Evolutionary conservation across 148 eudicot genomes (phyloP).

Genomic region (Chenopodium quinoa): DNA sequence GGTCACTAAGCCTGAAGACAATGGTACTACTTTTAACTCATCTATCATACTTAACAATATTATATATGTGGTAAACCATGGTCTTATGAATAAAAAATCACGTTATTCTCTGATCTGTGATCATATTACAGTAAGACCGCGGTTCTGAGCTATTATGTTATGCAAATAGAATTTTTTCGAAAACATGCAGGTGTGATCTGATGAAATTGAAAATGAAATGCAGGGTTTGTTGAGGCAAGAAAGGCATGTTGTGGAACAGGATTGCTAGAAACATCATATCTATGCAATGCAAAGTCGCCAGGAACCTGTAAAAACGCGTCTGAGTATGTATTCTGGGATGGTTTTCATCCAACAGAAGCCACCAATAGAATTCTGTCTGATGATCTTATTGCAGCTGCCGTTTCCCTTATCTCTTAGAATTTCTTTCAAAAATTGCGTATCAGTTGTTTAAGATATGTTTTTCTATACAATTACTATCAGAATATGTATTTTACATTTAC

Average conservation of each 20-base stretch:
- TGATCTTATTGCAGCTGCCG: slow-evolving; percentile 55
- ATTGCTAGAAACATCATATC: slow-evolving; percentile 58
- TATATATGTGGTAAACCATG: neutral
- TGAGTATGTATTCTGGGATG: slow-evolving; percentile 85
- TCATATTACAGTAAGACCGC: neutral
- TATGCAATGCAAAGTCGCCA: slow-evolving; percentile 62
- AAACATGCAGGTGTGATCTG: neutral
- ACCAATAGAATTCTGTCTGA: slow-evolving; percentile 64
- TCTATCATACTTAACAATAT: neutral
- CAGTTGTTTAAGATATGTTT: neutral
- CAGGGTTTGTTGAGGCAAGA: slow-evolving; percentile 84
- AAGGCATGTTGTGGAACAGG: slow-evolving; percentile 90
- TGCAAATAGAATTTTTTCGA: neutral
- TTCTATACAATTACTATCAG: neutral
- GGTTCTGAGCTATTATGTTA: neutral
- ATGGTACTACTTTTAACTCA: slow-evolving; percentile 35
- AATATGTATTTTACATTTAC: neutral
- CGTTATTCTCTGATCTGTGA: neutral
- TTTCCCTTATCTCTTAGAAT: slow-evolving; percentile 59
- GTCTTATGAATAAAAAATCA: neutral
- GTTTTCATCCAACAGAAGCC: slow-evolving; percentile 82
- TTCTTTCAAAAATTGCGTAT: neutral
- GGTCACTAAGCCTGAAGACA: slow-evolving; percentile 45
- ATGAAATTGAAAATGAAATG: slow-evolving; percentile 4
- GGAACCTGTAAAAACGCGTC: slow-evolving; percentile 83